Evolutionary conservation across 2,329 filamentous ascomycete species (phyloP).

Genomic region (Fonsecaea pedrosoi): DNA sequence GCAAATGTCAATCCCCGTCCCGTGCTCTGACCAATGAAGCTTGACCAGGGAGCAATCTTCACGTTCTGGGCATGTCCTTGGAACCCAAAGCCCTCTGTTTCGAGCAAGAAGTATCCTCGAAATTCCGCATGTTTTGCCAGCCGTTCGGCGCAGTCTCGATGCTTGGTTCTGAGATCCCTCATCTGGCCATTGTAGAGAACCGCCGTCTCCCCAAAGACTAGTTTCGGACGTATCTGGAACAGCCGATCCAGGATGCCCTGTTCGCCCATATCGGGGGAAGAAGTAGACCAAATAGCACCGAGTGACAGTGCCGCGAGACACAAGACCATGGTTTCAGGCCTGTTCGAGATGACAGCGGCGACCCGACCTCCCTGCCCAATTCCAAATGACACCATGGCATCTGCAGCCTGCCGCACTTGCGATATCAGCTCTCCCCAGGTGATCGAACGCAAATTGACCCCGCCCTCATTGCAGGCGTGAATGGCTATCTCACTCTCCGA

Average conservation of each 20-base stretch:
- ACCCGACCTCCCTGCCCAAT: conserved; percentile 74
- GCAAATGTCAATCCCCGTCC: conserved; percentile 48
- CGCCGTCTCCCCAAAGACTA: conserved; percentile 81
- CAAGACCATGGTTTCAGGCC: conserved; percentile 72
- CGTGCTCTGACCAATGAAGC: conserved; percentile 45
- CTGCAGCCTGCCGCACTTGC: conserved; percentile 64
- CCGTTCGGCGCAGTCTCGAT: conserved; percentile 60
- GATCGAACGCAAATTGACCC: conserved; percentile 51
- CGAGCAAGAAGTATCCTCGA: conserved; percentile 22
- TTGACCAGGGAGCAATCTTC: conserved; percentile 1
- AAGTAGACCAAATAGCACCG: conserved; percentile 76
- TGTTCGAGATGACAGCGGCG: conserved; percentile 75
- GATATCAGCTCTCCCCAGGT: conserved; percentile 72
- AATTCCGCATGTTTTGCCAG: conserved; percentile 66
- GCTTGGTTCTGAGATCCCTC: conserved; percentile 74
- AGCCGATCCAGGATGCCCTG: conserved; percentile 77
- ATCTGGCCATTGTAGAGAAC: conserved; percentile 79
- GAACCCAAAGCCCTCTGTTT: not conserved
- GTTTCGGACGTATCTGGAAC: conserved; percentile 75
- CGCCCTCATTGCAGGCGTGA: conserved; percentile 63
- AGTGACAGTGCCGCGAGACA: conserved; percentile 72
- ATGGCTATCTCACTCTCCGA: conserved; percentile 66
- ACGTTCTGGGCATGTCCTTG: not conserved
- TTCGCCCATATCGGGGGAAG: conserved; percentile 81
- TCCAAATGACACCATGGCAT: conserved; percentile 70